These are phyloP conservation scores for Paecilomyces sp. DNA, from an alignment of 2,329 filamentous ascomycete genomes.

Conservation along the genomic window DNA sequence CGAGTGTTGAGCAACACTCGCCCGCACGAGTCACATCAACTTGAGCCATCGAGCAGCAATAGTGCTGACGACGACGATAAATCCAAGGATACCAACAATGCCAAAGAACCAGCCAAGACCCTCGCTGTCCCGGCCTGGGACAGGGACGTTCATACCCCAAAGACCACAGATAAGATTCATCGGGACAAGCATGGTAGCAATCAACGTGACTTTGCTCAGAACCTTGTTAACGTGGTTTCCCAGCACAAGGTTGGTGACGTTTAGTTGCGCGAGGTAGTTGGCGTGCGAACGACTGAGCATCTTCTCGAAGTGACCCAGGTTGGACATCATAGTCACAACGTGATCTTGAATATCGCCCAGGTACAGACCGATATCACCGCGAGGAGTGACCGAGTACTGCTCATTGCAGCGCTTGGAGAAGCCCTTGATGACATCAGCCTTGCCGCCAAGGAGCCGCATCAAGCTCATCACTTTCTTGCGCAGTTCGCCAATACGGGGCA, in stretches of 20 bases:
- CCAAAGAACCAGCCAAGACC: constrained; percentile 43
- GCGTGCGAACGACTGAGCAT: constrained; percentile 90
- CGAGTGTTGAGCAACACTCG: not conserved
- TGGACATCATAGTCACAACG: constrained; percentile 98
- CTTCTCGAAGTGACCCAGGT: constrained; percentile 92
- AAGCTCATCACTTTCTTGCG: constrained; percentile 93
- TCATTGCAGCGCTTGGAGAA: constrained; percentile 99
- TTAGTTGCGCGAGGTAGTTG: constrained; percentile 93
- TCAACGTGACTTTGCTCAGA: constrained; percentile 87
- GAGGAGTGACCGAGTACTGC: constrained; percentile 88
- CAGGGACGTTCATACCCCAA: constrained; percentile 46
- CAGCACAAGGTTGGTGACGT: constrained; percentile 81
- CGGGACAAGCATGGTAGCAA: constrained; percentile 92
- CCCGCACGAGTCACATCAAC: constrained; percentile 23
- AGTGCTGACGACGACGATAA: constrained; percentile 33
- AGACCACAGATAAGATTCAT: constrained; percentile 76
- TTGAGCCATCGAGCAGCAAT: constrained; percentile 33
- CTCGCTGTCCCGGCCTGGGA: constrained; percentile 32
- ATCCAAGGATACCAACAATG: constrained; percentile 39
- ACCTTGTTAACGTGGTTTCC: constrained; percentile 84
- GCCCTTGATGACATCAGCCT: constrained; percentile 95
- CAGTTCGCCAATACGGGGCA: constrained; percentile 80
- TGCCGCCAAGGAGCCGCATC: constrained; percentile 86
- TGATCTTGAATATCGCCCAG: constrained; percentile 97
- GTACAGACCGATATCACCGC: constrained; percentile 94